Conservation (phyloP, 2,329 filamentous ascomycete species). For the Botrytis fragariae region DNA sequence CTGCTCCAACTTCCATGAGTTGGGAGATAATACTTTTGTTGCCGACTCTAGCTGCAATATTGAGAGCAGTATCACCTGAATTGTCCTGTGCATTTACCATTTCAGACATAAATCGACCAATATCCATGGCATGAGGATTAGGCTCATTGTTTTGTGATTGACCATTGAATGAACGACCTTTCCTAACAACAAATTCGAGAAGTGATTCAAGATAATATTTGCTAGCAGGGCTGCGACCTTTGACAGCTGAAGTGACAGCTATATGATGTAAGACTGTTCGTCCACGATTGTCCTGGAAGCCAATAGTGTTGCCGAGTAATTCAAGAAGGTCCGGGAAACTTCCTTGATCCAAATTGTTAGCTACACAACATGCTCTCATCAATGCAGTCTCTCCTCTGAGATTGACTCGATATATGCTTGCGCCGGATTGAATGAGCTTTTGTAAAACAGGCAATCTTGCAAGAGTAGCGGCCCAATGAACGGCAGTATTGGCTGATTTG, state of each 20-base stretch:
- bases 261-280: conserved; percentile 95
- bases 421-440: conserved; percentile 77
- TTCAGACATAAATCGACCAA: conserved; percentile 92
- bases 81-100: conserved; percentile 96
- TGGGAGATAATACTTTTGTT: conserved; percentile 97
- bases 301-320: conserved; percentile 83
- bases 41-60: conserved; percentile 87
- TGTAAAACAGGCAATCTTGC: conserved; percentile 80
- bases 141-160: conserved; percentile 41
- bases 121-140: conserved; percentile 56
- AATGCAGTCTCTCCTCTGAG: conserved; percentile 86
- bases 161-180: conserved; percentile 63
- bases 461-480: conserved; percentile 95
- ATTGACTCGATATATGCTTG: conserved; percentile 85
- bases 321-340: conserved; percentile 91
- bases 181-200: conserved; percentile 89
- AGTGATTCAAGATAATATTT: conserved; percentile 95
- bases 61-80: conserved; percentile 89
- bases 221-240: conserved; percentile 85
- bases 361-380: conserved; percentile 88
- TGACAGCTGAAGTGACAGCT: conserved; percentile 91
- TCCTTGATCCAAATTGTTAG: conserved; percentile 88
- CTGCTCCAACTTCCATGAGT: conserved; percentile 88
- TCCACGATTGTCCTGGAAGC: conserved; percentile 83
- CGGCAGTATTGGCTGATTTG: conserved; percentile 79